phyloP scores from a whole-genome alignment of 1,284 basidiomycete species.

The Ustilago loliicola region DNA sequence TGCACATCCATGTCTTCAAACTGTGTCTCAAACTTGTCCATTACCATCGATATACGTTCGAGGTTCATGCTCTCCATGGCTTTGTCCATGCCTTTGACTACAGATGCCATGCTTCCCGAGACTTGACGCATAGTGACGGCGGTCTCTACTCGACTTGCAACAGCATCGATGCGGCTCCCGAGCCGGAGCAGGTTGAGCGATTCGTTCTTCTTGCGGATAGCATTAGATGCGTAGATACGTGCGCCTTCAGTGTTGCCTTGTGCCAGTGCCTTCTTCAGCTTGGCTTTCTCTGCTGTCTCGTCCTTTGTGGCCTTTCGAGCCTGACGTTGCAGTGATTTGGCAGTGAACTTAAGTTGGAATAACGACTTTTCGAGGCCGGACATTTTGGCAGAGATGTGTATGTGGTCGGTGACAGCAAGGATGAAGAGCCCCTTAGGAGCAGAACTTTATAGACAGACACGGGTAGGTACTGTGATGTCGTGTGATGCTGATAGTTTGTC shows the following conservation, averaged over 20 bases:
- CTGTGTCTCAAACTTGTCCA: constrained; percentile 99
- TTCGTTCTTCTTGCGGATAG: constrained; percentile 98
- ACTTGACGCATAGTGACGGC: constrained; percentile 91
- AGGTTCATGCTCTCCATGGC: constrained; percentile 99
- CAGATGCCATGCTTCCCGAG: constrained; percentile 94
- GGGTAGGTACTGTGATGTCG: background rate
- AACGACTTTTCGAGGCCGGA: constrained; percentile 63
- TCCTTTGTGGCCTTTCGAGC: constrained; percentile 68
- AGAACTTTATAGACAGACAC: too few species aligned
- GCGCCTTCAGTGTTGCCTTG: constrained; percentile 98
- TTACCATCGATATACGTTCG: constrained; percentile 94
- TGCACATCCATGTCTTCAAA: constrained; percentile 98
- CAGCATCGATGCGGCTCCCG: constrained; percentile 85
- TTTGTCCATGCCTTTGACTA: constrained; percentile 97
- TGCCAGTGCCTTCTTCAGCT: constrained; percentile 80
- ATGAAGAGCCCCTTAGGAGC: background rate
- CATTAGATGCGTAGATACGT: constrained; percentile 98
- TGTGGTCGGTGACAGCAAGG: too few species aligned
- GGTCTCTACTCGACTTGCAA: constrained; percentile 96
- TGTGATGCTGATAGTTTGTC: background rate
- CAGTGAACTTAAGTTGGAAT: constrained; percentile 70
- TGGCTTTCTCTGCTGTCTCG: constrained; percentile 67
- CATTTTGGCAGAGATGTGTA: constrained; percentile 19
- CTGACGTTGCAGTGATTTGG: constrained; percentile 69
- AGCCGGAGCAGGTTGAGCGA: constrained; percentile 78